A percentile compares a stretch with the other conserved stretches of the same genome.
Conservation (phyloP, 2,329 filamentous ascomycete species). For the Diplodia intermedia region DNA sequence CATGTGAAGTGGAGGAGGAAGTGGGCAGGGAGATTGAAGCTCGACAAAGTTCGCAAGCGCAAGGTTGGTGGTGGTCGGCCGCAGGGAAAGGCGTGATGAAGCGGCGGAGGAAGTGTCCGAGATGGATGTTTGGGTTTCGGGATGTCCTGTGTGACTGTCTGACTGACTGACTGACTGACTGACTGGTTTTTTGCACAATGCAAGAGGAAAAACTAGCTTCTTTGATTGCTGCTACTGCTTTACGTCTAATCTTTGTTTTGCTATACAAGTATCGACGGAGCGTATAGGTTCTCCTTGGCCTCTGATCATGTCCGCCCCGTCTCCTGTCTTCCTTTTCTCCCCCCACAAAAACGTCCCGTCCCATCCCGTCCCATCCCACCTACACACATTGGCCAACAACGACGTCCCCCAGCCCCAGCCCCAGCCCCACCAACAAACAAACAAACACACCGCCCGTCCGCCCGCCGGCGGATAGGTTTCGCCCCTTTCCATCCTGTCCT, state of each 20-base stretch:
- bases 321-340: not conserved
- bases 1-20: conserved; percentile 28
- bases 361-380: no score
- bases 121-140: not conserved
- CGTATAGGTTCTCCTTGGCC: not conserved
- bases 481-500: no score
- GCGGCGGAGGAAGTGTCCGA: no score
- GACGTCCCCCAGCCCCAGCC: not conserved
- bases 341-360: no score
- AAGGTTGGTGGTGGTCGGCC: not conserved
- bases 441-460: no score
- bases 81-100: not conserved
- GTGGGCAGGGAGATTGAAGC: conserved; percentile 13
- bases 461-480: no score
- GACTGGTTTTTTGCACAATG: not conserved
- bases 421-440: not conserved
- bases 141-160: not conserved
- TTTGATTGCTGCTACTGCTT: not conserved
- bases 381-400: no score
- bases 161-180: no score
- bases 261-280: not conserved
- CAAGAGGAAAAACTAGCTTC: not conserved
- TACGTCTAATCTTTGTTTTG: not conserved
- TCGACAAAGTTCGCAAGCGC: not conserved
- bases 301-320: not conserved